Percentiles rank a stretch among this genome's conserved stretches.
Evolutionary conservation across 257 asterid species (phyloP).

Genomic region (Haberlea rhodopensis): DNA sequence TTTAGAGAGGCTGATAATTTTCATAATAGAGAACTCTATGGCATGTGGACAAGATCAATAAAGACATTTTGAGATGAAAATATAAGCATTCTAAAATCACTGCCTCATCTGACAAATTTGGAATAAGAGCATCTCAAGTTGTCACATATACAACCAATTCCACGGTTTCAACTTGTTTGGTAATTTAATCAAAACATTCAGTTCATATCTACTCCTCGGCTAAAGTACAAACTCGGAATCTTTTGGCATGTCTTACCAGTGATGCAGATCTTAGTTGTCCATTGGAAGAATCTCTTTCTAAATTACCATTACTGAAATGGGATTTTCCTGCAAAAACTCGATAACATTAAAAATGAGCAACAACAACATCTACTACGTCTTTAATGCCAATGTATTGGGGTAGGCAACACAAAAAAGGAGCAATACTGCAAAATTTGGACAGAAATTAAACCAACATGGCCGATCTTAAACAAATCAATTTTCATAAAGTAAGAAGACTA

Average conservation of each 20-base stretch:
- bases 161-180: not conserved
- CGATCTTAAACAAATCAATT: slow-evolving; percentile 8
- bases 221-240: too few species aligned
- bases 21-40: not conserved
- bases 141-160: slow-evolving; percentile 1
- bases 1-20: not conserved
- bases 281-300: slow-evolving; percentile 41
- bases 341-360: not conserved
- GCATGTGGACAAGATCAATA: not conserved
- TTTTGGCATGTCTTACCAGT: too few species aligned
- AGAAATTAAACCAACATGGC: slow-evolving; percentile 11
- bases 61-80: not conserved
- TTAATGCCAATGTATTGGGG: too few species aligned
- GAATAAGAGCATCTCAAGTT: slow-evolving; percentile 4
- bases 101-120: not conserved
- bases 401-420: too few species aligned
- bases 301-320: slow-evolving; percentile 32
- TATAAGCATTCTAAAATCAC: not conserved
- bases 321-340: slow-evolving; percentile 51
- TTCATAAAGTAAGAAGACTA: not conserved
- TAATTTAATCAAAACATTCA: not conserved
- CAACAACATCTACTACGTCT: too few species aligned
- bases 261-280: slow-evolving; percentile 41
- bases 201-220: too few species aligned
- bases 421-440: too few species aligned